A percentile compares a stretch with the other conserved stretches of the same genome.
phyloP scores from a whole-genome alignment of 805 yeast species.

The Saccharomycopsis capsularis region DNA sequence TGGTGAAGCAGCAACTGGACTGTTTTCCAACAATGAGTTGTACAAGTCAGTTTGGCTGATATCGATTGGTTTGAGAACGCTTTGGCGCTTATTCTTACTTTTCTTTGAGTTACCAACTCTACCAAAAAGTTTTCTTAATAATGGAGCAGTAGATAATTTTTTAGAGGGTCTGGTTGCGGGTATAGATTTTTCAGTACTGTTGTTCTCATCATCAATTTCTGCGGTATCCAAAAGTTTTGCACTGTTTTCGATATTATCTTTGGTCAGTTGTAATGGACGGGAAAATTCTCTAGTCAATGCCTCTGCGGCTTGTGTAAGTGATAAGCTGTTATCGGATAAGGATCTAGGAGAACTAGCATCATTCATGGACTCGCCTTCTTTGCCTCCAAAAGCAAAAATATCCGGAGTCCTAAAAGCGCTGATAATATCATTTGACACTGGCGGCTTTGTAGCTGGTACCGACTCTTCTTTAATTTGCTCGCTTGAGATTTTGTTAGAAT shows the following conservation, averaged over 20 bases:
- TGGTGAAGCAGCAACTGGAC: too few relatives aligned
- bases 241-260: too few relatives aligned
- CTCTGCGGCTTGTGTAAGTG: not conserved
- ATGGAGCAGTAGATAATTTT: slow-evolving; percentile 1
- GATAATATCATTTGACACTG: not conserved
- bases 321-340: not conserved
- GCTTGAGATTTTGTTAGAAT: not conserved
- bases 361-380: not conserved
- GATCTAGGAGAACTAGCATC: not conserved
- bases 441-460: too few relatives aligned
- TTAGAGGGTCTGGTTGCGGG: not conserved
- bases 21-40: too few relatives aligned
- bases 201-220: too few relatives aligned
- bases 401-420: slow-evolving; percentile 16
- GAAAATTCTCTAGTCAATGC: not conserved
- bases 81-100: slow-evolving; percentile 1
- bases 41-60: not conserved
- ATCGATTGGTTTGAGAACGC: not conserved
- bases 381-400: not conserved
- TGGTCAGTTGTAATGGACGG: too few relatives aligned
- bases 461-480: not conserved
- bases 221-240: too few relatives aligned
- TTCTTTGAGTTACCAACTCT: not conserved
- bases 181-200: not conserved
- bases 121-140: slow-evolving; percentile 8